Conservation (phyloP, 2,329 filamentous ascomycete genomes). For the Paraphaeosphaeria sporulosa region DNA sequence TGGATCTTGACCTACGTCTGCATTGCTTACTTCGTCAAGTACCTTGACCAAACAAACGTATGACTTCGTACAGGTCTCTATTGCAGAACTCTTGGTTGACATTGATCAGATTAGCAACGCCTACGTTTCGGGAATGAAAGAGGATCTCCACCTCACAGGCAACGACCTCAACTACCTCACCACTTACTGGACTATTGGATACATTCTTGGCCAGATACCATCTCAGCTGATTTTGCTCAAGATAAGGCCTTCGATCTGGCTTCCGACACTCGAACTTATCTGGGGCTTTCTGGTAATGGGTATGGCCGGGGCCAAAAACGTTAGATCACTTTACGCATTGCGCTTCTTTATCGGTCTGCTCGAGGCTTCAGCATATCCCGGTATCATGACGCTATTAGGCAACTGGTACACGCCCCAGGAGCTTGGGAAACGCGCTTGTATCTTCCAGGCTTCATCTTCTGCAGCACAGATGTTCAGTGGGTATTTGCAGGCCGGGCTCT, state of each 20-base stretch:
- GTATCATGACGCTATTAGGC: constrained; percentile 15
- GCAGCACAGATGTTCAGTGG: not conserved
- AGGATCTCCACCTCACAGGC: not conserved
- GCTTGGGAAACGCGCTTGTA: not conserved
- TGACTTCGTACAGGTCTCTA: not conserved
- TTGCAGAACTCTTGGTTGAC: not conserved
- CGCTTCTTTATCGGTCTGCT: constrained; percentile 15
- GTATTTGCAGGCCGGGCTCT: not conserved
- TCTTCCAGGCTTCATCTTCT: not conserved
- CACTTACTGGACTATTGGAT: constrained; percentile 41
- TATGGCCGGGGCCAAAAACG: constrained; percentile 36
- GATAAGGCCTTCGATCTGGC: constrained; percentile 43
- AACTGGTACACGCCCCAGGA: not conserved
- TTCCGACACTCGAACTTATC: constrained; percentile 33
- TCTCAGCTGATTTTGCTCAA: constrained; percentile 52
- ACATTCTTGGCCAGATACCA: constrained; percentile 48
- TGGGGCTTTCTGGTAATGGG: constrained; percentile 37
- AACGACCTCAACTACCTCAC: not conserved
- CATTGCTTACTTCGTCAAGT: constrained; percentile 19
- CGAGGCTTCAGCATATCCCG: constrained; percentile 10
- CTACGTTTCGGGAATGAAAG: constrained; percentile 14
- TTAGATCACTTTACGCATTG: constrained; percentile 4
- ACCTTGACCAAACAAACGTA: constrained; percentile 23
- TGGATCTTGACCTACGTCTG: constrained; percentile 16
- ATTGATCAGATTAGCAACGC: constrained; percentile 22